Conservation (phyloP, 495 filamentous ascomycete species). For the Pyrenula massariospora region DNA sequence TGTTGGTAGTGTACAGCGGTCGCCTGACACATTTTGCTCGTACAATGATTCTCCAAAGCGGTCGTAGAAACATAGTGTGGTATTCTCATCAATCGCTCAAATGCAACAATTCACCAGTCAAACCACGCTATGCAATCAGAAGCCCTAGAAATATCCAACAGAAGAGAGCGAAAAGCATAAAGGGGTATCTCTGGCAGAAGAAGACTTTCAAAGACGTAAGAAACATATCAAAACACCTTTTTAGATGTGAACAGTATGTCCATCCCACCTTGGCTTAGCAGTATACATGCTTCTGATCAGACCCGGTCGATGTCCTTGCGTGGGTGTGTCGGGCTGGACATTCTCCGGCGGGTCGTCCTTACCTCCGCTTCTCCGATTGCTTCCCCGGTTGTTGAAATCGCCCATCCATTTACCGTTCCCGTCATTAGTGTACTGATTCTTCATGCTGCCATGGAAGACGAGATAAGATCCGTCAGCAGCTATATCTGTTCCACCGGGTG, state of each 20-base stretch:
- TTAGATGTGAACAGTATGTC: neutral
- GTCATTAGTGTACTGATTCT: neutral
- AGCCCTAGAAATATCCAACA: too few relatives aligned
- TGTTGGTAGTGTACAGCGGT: too few relatives aligned
- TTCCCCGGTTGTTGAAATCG: neutral
- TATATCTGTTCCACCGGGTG: conserved; percentile 40
- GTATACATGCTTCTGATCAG: neutral
- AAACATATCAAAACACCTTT: neutral
- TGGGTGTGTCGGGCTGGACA: neutral
- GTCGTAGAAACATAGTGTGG: too few relatives aligned
- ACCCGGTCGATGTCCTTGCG: neutral
- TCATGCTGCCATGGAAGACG: conserved; percentile 36
- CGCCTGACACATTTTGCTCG: too few relatives aligned
- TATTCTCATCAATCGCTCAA: too few relatives aligned
- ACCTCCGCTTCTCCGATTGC: neutral
- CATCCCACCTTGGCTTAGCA: neutral
- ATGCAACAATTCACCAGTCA: too few relatives aligned
- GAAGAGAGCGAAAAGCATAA: too few relatives aligned
- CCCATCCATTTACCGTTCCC: neutral
- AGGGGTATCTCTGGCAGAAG: too few relatives aligned
- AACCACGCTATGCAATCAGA: too few relatives aligned
- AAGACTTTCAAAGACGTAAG: neutral
- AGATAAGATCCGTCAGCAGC: conserved; percentile 29
- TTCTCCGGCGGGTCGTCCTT: neutral
- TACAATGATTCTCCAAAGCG: too few relatives aligned